phyloP scores from a whole-genome alignment of 345 rosid genomes.

The Citropsis articulata region DNA sequence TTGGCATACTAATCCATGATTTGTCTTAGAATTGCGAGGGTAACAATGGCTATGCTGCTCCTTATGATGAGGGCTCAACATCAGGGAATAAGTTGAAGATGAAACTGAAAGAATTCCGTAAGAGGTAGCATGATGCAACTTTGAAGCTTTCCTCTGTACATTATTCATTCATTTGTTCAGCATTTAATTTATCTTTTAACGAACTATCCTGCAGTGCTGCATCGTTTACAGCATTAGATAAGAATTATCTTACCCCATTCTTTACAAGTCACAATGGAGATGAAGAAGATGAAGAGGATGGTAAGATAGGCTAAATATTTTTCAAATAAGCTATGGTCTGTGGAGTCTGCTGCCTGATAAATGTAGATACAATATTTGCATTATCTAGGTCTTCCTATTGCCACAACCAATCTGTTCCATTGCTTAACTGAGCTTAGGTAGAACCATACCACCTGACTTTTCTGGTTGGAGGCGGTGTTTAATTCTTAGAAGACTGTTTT shows the following conservation, averaged over 20 bases:
- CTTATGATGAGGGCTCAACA: constrained; percentile 54
- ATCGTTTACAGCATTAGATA: constrained; percentile 73
- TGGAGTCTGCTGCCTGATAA: not conserved
- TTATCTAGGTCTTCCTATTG: constrained; percentile 1
- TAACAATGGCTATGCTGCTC: constrained; percentile 60
- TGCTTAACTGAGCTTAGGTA: not conserved
- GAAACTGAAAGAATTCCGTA: constrained; percentile 80
- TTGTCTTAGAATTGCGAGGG: constrained; percentile 53
- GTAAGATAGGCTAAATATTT: constrained; percentile 28
- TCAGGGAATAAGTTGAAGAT: constrained; percentile 76
- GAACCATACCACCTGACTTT: not conserved
- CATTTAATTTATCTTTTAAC: not conserved
- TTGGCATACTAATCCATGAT: not conserved
- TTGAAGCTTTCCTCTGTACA: not conserved
- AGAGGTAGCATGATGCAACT: constrained; percentile 38
- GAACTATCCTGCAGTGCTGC: constrained; percentile 49
- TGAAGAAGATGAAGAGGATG: constrained; percentile 51
- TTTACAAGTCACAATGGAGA: constrained; percentile 84
- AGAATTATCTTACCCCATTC: constrained; percentile 79
- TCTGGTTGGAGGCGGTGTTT: not conserved
- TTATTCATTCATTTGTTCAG: not conserved
- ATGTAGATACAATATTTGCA: not conserved
- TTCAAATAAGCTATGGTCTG: not conserved
- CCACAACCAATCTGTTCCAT: not conserved
- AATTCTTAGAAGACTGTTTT: not conserved